Evolutionary conservation across 495 filamentous ascomycete species (phyloP), one percentile per base, ranked within the genome.

Genomic region (Sabuloglossum arenarium): DNA sequence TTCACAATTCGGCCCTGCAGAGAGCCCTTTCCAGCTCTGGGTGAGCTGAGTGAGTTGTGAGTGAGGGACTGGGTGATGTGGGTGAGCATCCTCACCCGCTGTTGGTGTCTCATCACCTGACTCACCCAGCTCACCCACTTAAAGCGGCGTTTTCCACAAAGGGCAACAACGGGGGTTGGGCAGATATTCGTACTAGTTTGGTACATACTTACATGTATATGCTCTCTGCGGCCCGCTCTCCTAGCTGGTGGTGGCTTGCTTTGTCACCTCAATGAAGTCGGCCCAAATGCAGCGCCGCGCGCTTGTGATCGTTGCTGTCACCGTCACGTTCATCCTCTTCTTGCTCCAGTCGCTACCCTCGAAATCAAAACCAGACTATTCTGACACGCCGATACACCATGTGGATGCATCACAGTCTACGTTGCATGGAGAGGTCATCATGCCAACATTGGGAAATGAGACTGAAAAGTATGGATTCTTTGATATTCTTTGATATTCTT

Each of bases 361-460:
- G n/a, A n/a, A n/a, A 28, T 51, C 56, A n/a, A 29, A 54, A 11
- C 32, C 57, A 29, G 57, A 27, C 12, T 12, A 45, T 27, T 23
- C 37, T 21, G 50, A 25, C 29, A 59, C 37, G 29, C 30, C 52
- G 31, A 55, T 64, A 6, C 55, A 63, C 37, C 45, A 59, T 49
- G 60, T 61, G 27, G 39, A 54, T 42, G 58, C 63, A 45, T 53
- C 60, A 42, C 59, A 57, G 12, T 67, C 69, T 27, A 62, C 79
- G 53, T 70, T 94, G 53, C 78, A 79, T 55, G 91, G 91, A 45
- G 81, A 77, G 31, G 82, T 82, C 6, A 89, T 94, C 60, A 89
- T 88, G 68, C 84, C 87, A 12, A 88, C 87, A 62, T 74, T 97
- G 27, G 88, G 85, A 63, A 98, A 98, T 67, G 91, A 83, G 54